These are phyloP conservation scores for Mortierella claussenii DNA, from an alignment of 192 early-diverging fungal species.

Conservation along the genomic window DNA sequence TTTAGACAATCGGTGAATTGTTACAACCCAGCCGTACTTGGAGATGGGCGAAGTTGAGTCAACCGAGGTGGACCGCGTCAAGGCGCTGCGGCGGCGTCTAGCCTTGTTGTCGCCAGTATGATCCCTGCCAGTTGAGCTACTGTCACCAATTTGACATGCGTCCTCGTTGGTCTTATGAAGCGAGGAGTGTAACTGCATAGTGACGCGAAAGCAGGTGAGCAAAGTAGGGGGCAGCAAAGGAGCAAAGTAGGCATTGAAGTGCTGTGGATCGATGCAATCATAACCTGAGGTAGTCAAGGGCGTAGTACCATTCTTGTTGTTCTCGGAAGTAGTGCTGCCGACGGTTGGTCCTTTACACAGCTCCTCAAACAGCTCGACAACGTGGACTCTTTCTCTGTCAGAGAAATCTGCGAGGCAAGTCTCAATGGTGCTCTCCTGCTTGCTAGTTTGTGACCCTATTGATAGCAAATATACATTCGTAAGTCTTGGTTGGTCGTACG, in stretches of 20 bases:
- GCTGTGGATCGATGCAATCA: constrained; percentile 37
- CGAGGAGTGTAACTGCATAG: constrained; percentile 43
- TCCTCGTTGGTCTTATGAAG: constrained; percentile 25
- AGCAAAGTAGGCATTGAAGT: constrained; percentile 35
- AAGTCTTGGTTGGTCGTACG: too few species aligned
- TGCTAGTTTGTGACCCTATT: constrained; percentile 49
- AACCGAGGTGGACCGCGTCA: constrained; percentile 35
- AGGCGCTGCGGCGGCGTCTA: constrained; percentile 13
- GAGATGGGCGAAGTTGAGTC: constrained; percentile 34
- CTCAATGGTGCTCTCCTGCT: constrained; percentile 42
- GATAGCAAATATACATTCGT: too few species aligned
- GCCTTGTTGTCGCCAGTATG: constrained; percentile 4
- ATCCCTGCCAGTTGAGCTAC: not conserved
- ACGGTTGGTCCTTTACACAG: constrained; percentile 6
- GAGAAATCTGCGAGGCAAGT: constrained; percentile 43
- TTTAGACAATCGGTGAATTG: constrained; percentile 44
- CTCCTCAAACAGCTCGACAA: constrained; percentile 31
- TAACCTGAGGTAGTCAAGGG: too few species aligned
- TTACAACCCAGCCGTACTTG: constrained; percentile 51
- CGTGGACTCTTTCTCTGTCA: constrained; percentile 18
- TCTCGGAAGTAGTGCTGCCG: not conserved
- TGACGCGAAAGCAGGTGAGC: constrained; percentile 38
- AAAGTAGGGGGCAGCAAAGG: constrained; percentile 32
- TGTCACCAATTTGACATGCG: not conserved
- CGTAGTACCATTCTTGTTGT: too few species aligned